Evolutionary conservation across 1,284 basidiomycete species (phyloP).

Genomic region (Malassezia restricta): DNA sequence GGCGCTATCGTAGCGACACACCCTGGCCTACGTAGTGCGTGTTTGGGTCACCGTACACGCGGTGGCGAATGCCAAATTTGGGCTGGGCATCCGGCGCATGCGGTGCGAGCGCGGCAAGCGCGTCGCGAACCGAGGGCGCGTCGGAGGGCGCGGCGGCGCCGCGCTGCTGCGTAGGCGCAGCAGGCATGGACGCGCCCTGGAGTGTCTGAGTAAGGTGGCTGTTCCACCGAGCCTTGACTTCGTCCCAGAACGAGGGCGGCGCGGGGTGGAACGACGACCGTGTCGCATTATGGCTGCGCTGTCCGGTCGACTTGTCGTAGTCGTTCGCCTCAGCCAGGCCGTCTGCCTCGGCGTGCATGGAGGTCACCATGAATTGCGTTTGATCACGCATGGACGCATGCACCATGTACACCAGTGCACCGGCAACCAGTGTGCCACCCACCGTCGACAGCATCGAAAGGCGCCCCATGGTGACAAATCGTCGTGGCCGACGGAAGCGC

Average conservation of each 20-base stretch:
- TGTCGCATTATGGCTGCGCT: neutral
- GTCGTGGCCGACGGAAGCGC: neutral
- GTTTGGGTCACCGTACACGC: slow-evolving; percentile 11
- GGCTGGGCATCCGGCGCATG: slow-evolving; percentile 12
- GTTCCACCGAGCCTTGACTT: slow-evolving; percentile 14
- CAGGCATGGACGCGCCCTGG: neutral
- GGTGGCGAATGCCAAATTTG: slow-evolving; percentile 10
- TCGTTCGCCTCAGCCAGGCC: slow-evolving; percentile 5
- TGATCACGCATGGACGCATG: slow-evolving; percentile 13
- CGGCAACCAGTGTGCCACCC: slow-evolving; percentile 6
- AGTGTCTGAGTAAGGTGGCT: slow-evolving; percentile 2
- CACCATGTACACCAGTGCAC: slow-evolving; percentile 8
- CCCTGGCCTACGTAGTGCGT: slow-evolving; percentile 16
- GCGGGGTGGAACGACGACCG: slow-evolving; percentile 7
- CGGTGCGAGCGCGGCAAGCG: slow-evolving; percentile 11
- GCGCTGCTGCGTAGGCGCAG: neutral
- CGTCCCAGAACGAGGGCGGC: slow-evolving; percentile 15
- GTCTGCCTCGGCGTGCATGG: slow-evolving; percentile 1
- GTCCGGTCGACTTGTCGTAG: slow-evolving; percentile 3
- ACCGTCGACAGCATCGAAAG: slow-evolving; percentile 6
- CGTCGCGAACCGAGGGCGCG: slow-evolving; percentile 1
- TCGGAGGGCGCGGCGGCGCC: neutral
- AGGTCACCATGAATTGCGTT: slow-evolving; percentile 9
- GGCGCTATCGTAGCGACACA: slow-evolving; percentile 10
- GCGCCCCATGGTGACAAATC: neutral